These are phyloP conservation scores for Diplodia sapinea DNA, from an alignment of 2,329 filamentous ascomycete genomes.

Conservation along the genomic window DNA sequence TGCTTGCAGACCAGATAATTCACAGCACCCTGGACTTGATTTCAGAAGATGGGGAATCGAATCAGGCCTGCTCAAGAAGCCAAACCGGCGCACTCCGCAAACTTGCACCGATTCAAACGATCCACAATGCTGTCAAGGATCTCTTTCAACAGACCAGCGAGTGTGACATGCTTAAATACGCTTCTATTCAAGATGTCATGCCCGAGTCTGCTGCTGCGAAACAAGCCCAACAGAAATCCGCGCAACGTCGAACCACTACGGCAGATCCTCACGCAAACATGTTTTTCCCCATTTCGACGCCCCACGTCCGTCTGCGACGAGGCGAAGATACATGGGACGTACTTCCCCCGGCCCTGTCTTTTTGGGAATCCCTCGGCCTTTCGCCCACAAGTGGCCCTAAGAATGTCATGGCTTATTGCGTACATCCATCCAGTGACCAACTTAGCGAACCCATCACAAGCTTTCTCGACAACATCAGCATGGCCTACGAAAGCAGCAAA, in stretches of 20 bases:
- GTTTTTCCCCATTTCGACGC: slow-evolving; percentile 53
- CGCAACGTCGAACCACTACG: slow-evolving; percentile 39
- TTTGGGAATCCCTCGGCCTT: slow-evolving; percentile 82
- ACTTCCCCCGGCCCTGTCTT: slow-evolving; percentile 73
- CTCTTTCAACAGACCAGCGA: slow-evolving; percentile 43
- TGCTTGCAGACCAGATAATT: slow-evolving; percentile 29
- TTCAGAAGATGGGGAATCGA: neutral
- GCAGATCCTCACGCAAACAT: slow-evolving; percentile 37
- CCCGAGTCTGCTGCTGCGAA: slow-evolving; percentile 35
- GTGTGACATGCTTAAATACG: slow-evolving; percentile 42
- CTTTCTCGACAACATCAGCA: slow-evolving; percentile 72
- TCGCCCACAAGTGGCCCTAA: slow-evolving; percentile 74
- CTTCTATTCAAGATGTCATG: slow-evolving; percentile 53
- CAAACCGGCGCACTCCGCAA: neutral
- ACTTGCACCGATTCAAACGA: slow-evolving; percentile 10
- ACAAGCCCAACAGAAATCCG: slow-evolving; percentile 44
- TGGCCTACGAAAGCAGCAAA: slow-evolving; percentile 75
- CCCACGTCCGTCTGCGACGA: slow-evolving; percentile 74
- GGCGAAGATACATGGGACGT: slow-evolving; percentile 73
- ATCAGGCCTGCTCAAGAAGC: neutral
- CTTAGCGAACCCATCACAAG: slow-evolving; percentile 64
- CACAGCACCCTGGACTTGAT: slow-evolving; percentile 27
- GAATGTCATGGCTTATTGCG: slow-evolving; percentile 71
- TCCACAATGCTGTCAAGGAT: slow-evolving; percentile 34
- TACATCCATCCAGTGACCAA: slow-evolving; percentile 71